Evolutionary conservation across 169 alveolate genomes (phyloP), one percentile per base, ranked within the genome.

Genomic region (Eimeria falciformis): DNA sequence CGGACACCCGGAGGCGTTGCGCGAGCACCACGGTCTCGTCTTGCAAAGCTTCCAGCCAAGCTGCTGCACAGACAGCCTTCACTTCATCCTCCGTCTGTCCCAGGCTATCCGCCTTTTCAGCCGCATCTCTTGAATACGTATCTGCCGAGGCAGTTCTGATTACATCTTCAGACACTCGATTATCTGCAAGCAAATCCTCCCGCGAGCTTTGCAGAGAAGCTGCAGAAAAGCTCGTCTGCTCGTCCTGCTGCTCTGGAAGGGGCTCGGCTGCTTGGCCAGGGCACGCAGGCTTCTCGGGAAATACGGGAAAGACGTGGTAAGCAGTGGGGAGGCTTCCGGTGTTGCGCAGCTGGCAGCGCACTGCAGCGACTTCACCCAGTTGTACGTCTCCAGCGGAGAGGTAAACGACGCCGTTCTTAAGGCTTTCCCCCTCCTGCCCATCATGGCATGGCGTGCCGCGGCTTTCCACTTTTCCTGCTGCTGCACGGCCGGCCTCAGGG

Each of bases 21-120:
- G 89, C 89, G 50, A 81, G 55, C 71, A 81, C 89, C 27, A 81
- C 89, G 14, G 75, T 53, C 50, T 55, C 89, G 33, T 65, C 89
- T 53, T 81, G 89, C 33, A 81, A 75, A 21, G 89, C 89, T 45
- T 81, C 89, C 89, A 50, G 75, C 89, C 89, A 81, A 17, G 75
- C 89, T 21, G 71, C 43, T 43, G 75, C 75, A 18, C 37, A 29
- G 45, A 81, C 55, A 29, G 75, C 33, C 56, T 50, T 29, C 69
- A 27, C 27, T 71, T 81, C 89, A 29, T 81, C 75, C 47, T 55
- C 56, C 75, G 89, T 33, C 37, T 53, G 89, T 5, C 37, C 21
- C 12, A n/a, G 27, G 9, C 18, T 50, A 37, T 14, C 33, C 17
- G 43, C 89, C 37, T 37, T 55, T 33, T 66, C 75, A 3, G 21